Evolutionary conservation across 2,329 filamentous ascomycete genomes (phyloP), one percentile per base, ranked within the genome.

Genomic region (Botrytis medusae): DNA sequence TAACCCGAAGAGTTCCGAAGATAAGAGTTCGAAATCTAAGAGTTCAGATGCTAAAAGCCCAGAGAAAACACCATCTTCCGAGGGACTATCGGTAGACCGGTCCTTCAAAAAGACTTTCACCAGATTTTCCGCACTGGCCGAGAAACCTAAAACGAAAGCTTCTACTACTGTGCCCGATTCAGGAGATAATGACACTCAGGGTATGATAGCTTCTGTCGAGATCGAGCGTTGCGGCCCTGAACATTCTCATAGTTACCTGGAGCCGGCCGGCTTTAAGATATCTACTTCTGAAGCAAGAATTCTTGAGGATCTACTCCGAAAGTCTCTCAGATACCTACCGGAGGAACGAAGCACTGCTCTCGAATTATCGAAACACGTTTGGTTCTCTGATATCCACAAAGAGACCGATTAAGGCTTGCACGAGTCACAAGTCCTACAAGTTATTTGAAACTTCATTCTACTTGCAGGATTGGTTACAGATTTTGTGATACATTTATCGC

Each of bases 41-140:
- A 67, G n/a, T 2, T 67, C 63, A 29, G 32, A 67, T 29, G 37
- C 20, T n/a, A 70, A 42, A 22, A 71, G 68, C 44, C 71, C 69
- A 46, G 74, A 72, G 18, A 77, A 77, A 37, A 75, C 71, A 22
- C 72, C 74, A 4, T 75, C 76, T 12, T 77, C 76, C 4, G 76
- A 77, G 68, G 75, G 76, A 34, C 59, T 77, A 18, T 74, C 74
- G 8, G 74, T 70, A 14, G 71, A 37, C 32, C 10, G 4, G 18
- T 29, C n/a, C n/a, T 22, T 22, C 25, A n/a, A 34, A 10, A 63
- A 32, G 42, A 14, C 18, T 34, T 20, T 2, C 14, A 34, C 32
- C 8, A 37, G 8, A 29, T 29, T 54, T 2, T 4, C 42, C 25
- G 34, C 6, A 25, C 20, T 25, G 16, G 10, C n/a, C 14, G 44